Conservation (phyloP, 345 rosid genomes). For the Rhizophora apiculata region DNA sequence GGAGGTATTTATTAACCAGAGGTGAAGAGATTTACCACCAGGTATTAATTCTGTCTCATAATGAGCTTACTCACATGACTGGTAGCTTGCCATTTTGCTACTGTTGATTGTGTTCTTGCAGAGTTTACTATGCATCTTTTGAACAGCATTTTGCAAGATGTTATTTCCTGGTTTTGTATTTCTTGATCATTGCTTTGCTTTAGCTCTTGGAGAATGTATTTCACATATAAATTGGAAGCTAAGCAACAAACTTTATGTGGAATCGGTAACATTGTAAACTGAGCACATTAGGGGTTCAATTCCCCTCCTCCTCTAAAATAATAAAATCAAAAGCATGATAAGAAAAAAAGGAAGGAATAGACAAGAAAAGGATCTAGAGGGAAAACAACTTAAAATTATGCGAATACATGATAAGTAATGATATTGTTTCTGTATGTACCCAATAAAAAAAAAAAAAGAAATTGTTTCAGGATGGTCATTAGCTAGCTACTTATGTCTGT, state of each 20-base stretch:
- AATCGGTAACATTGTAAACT: neutral
- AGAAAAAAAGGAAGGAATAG: no score
- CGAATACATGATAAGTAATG: neutral
- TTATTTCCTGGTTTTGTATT: neutral
- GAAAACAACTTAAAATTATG: neutral
- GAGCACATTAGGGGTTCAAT: no score
- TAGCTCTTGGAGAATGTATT: constrained; percentile 3
- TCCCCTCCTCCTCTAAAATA: no score
- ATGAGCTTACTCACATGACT: neutral
- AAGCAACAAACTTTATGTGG: neutral
- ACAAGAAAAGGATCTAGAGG: neutral
- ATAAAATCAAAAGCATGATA: no score
- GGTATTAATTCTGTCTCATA: constrained; percentile 34
- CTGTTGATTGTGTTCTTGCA: neutral
- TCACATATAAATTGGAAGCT: neutral
- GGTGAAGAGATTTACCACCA: constrained; percentile 65
- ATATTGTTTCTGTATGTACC: neutral
- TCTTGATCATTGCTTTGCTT: neutral
- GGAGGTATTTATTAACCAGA: constrained; percentile 46
- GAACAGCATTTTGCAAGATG: neutral
- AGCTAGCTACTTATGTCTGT: no score
- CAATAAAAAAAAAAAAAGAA: no score
- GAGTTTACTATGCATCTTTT: constrained; percentile 3
- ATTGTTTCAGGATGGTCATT: no score
- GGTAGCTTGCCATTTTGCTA: constrained; percentile 2